Evolutionary conservation across 225 moss, liverwort and hornwort species (phyloP).

Genomic region (Anthoceros angustus): DNA sequence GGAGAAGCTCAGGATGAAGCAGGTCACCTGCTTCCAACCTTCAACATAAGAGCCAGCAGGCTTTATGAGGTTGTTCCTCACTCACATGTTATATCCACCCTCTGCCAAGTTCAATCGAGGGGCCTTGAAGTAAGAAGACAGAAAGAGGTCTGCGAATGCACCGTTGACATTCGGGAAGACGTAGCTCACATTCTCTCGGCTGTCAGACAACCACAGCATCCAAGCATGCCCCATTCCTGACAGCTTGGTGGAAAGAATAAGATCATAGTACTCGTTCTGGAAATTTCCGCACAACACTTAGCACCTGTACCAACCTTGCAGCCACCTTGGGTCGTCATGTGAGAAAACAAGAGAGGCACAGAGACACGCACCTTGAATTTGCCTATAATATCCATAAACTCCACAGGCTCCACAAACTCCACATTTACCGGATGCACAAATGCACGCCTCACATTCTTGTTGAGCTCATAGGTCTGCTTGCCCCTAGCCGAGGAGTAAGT

Average conservation of each 20-base stretch:
- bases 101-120: slow-evolving; percentile 70
- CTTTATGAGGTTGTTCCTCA: no score
- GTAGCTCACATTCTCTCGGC: slow-evolving; percentile 71
- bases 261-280: slow-evolving; percentile 52
- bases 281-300: neutral
- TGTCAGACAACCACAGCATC: slow-evolving; percentile 46
- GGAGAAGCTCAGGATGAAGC: neutral
- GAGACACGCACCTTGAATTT: slow-evolving; percentile 40
- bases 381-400: slow-evolving; percentile 45
- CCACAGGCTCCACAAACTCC: slow-evolving; percentile 50
- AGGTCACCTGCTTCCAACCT: neutral
- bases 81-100: slow-evolving; percentile 82
- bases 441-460: slow-evolving; percentile 70
- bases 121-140: slow-evolving; percentile 34
- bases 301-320: neutral
- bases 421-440: slow-evolving; percentile 43
- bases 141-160: slow-evolving; percentile 40
- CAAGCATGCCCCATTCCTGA: slow-evolving; percentile 63
- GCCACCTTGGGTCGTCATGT: neutral
- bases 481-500: slow-evolving; percentile 53
- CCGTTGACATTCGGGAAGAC: slow-evolving; percentile 44
- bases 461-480: slow-evolving; percentile 88
- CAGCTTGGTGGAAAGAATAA: slow-evolving; percentile 65
- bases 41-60: neutral
- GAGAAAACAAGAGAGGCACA: neutral